Evolutionary conservation across 1,284 basidiomycete species (phyloP), one percentile per base, ranked within the genome.

Genomic region (Ceratobasidium sp.): DNA sequence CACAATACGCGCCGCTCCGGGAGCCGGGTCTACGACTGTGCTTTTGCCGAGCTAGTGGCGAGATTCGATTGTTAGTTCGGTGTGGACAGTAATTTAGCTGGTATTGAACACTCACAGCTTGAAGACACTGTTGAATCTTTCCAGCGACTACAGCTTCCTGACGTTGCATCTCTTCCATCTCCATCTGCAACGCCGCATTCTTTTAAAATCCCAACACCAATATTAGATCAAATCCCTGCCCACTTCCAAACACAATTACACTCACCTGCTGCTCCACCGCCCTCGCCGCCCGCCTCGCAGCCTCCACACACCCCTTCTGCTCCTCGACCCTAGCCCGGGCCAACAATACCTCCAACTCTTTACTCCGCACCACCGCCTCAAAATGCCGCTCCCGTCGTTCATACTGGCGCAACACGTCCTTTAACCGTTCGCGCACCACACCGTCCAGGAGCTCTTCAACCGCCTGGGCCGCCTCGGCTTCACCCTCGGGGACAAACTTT

Each of bases 341-440:
- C 20, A 95, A 87, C 23, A 95, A 85, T 7, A 95, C 92, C 83
- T 95, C 94, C 28, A 95, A 89, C 84, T 95, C 94, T 85, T 95
- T 95, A 55, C 94, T 95, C 61, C 94, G 92, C 78, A 95, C 92
- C 26, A 95, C 92, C 81, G 93, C 94, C 85, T 95, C 94, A 81
- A 95, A 95, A 87, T 95, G 94, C 83, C 91, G 91, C 85, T 95
- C 94, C 79, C 94, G 91, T 76, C 95, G 90, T 83, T 95, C 92
- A 82, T 95, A 95, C 83, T 95, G 94, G 46, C 91, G 90, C 66
- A 95, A 89, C 60, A 95, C 89, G 81, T 94, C 92, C 83, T 95
- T 95, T 84, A 95, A 87, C 63, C 94, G 91, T 85, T 94, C 93
- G 61, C 93, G 92, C 56, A 94, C 91, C 78, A 95, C 91, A 69